These are phyloP conservation scores for Cephaloascus fragrans DNA, from an alignment of 805 yeast genomes.

Conservation along the genomic window DNA sequence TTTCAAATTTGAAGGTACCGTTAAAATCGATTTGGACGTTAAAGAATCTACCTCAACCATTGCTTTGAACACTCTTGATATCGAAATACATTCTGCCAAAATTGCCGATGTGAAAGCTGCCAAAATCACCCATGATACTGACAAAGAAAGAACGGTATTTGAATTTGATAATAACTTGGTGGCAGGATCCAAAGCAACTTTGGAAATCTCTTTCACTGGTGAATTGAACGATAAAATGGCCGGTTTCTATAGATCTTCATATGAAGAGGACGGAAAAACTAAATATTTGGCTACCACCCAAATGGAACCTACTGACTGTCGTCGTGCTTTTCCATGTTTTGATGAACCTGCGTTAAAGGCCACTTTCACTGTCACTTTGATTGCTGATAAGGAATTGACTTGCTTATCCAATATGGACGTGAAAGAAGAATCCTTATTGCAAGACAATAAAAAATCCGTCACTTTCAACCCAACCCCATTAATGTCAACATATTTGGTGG, in stretches of 20 bases:
- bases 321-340: constrained; percentile 80
- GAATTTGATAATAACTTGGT: constrained; percentile 20
- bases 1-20: constrained; percentile 50
- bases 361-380: constrained; percentile 52
- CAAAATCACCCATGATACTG: constrained; percentile 20
- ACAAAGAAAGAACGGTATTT: constrained; percentile 30
- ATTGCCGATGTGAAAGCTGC: constrained; percentile 13
- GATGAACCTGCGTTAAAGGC: constrained; percentile 82
- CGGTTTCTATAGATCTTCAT: constrained; percentile 69
- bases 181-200: constrained; percentile 23
- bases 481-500: constrained; percentile 81
- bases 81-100: constrained; percentile 45
- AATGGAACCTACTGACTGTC: constrained; percentile 81
- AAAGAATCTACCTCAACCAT: constrained; percentile 35
- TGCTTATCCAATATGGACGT: constrained; percentile 67
- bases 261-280: constrained; percentile 50
- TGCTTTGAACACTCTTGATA: constrained; percentile 54
- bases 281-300: constrained; percentile 77
- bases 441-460: constrained; percentile 42
- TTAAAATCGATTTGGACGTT: constrained; percentile 44
- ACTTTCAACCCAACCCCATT: constrained; percentile 66
- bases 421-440: constrained; percentile 30
- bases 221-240: constrained; percentile 70
- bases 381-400: constrained; percentile 45
- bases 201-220: constrained; percentile 47